Evolutionary conservation across 192 early-diverging fungal genomes (phyloP).

Genomic region (Mortierella claussenii): DNA sequence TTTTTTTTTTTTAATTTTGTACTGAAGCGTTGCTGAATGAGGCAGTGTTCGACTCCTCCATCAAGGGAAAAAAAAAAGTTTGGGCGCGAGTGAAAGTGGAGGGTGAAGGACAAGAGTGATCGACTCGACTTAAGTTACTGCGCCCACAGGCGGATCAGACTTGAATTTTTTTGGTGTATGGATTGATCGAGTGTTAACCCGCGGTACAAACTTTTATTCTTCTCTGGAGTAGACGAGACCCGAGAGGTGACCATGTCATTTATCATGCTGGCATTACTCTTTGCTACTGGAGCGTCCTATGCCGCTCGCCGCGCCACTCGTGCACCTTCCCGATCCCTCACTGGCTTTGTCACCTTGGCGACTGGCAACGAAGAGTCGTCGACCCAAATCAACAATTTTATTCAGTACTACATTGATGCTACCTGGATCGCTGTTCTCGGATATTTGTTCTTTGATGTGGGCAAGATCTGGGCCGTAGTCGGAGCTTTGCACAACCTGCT

Average conservation of each 20-base stretch:
- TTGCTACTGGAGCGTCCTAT: slow-evolving; percentile 24
- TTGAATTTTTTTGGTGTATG: too few relatives aligned
- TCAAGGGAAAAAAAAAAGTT: neutral
- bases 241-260: slow-evolving; percentile 41
- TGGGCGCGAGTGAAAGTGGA: too few relatives aligned
- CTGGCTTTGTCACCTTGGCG: slow-evolving; percentile 30
- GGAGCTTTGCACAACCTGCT: slow-evolving; percentile 55
- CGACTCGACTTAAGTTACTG: too few relatives aligned
- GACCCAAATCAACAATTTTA: slow-evolving; percentile 40
- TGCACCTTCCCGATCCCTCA: slow-evolving; percentile 36
- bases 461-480: slow-evolving; percentile 54
- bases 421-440: slow-evolving; percentile 36
- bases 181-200: too few relatives aligned
- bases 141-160: too few relatives aligned
- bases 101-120: neutral
- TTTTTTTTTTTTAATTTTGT: too few relatives aligned
- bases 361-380: slow-evolving; percentile 39
- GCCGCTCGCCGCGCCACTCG: slow-evolving; percentile 18
- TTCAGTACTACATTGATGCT: slow-evolving; percentile 38
- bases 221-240: slow-evolving; percentile 17
- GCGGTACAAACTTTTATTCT: too few relatives aligned
- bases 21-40: too few relatives aligned
- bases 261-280: slow-evolving; percentile 33
- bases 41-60: too few relatives aligned
- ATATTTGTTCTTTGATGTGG: slow-evolving; percentile 52